Conservation (phyloP, 2,329 filamentous ascomycete genomes). For the Alternaria sp. region DNA sequence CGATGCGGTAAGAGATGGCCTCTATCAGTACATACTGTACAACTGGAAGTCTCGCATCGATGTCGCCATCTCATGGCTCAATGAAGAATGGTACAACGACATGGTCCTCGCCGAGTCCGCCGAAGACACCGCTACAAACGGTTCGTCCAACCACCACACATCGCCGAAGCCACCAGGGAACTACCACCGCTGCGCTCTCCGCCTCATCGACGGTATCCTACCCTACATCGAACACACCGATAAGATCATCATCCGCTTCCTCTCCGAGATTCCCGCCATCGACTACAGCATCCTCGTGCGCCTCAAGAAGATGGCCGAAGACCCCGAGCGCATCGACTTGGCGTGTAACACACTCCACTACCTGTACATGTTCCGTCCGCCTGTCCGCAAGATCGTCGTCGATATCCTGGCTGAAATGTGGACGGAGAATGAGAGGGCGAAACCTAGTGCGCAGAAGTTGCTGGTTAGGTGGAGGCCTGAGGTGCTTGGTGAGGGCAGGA, state of each 20-base stretch:
- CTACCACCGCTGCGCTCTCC: slow-evolving; percentile 80
- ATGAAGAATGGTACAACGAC: slow-evolving; percentile 98
- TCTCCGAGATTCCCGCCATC: slow-evolving; percentile 88
- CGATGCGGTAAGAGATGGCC: slow-evolving; percentile 75
- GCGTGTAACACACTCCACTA: slow-evolving; percentile 64
- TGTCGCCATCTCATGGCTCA: slow-evolving; percentile 90
- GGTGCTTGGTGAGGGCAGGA: slow-evolving; percentile 41
- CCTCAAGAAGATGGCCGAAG: slow-evolving; percentile 68
- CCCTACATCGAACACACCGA: slow-evolving; percentile 92
- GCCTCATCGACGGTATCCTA: slow-evolving; percentile 85
- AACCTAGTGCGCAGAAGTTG: slow-evolving; percentile 59
- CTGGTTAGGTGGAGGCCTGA: slow-evolving; percentile 63
- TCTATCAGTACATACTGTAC: slow-evolving; percentile 87
- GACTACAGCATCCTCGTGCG: slow-evolving; percentile 73
- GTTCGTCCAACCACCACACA: slow-evolving; percentile 55
- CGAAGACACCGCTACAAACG: slow-evolving; percentile 28
- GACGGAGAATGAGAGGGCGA: slow-evolving; percentile 54
- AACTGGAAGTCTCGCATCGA: slow-evolving; percentile 92
- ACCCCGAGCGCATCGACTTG: slow-evolving; percentile 67
- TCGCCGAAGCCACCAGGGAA: slow-evolving; percentile 53
- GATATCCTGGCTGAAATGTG: slow-evolving; percentile 66
- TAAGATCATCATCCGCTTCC: slow-evolving; percentile 85
- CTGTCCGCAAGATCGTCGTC: slow-evolving; percentile 62
- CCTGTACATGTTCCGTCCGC: slow-evolving; percentile 59
- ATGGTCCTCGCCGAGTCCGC: slow-evolving; percentile 58